These are phyloP conservation scores for Pleurotus eryngii DNA, from an alignment of 768 basidiomycete genomes.

Conservation along the genomic window DNA sequence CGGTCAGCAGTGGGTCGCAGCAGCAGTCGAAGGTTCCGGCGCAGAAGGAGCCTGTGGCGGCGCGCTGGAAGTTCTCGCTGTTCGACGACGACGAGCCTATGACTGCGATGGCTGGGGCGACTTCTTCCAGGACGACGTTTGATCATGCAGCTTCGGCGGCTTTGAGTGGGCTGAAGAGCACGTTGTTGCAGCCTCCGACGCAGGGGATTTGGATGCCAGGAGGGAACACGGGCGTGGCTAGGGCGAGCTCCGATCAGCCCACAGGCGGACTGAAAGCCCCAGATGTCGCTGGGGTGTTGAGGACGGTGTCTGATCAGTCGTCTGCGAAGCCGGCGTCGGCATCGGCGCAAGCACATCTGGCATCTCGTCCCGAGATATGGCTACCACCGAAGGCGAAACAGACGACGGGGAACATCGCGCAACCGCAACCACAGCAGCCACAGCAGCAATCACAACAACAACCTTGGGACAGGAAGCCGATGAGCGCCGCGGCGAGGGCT, in stretches of 20 bases:
- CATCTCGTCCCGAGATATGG: neutral
- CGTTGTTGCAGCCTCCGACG: neutral
- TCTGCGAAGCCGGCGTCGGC: neutral
- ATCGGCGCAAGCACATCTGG: neutral
- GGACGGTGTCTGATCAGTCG: neutral
- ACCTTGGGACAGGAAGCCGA: conserved; percentile 2
- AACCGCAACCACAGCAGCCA: neutral
- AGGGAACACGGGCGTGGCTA: neutral
- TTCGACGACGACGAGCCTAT: conserved; percentile 4
- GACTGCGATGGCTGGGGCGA: neutral
- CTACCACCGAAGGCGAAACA: conserved; percentile 3
- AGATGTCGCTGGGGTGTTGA: neutral
- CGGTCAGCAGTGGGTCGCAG: too few relatives aligned
- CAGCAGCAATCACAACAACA: neutral
- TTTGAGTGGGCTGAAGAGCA: neutral
- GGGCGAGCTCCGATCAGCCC: neutral
- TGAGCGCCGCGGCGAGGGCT: neutral
- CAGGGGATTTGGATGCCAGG: neutral
- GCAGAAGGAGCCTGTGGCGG: neutral
- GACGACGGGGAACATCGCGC: neutral
- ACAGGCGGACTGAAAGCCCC: neutral
- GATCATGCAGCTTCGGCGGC: neutral
- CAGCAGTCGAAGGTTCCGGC: neutral
- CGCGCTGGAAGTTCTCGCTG: neutral
- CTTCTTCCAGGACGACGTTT: neutral